These are phyloP conservation scores for Wallemia hederae DNA, from an alignment of 1,284 basidiomycete species.

Conservation along the genomic window DNA sequence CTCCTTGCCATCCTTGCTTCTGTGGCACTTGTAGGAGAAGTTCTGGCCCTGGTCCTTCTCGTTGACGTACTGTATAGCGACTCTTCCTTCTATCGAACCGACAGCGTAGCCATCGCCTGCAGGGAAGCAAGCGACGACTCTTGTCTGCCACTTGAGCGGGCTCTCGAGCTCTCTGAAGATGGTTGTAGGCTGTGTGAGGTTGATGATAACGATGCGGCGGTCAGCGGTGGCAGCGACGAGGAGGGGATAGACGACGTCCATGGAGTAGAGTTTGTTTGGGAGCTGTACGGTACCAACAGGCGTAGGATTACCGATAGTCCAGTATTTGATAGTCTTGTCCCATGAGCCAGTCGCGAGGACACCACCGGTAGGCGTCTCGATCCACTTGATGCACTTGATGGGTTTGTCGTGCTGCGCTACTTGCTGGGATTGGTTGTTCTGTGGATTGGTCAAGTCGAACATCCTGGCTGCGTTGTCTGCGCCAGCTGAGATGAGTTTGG, in stretches of 20 bases:
- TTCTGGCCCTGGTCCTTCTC: conserved; percentile 29
- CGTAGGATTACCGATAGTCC: conserved; percentile 46
- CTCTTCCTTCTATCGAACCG: conserved; percentile 79
- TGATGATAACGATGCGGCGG: conserved; percentile 61
- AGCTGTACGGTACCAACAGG: conserved; percentile 50
- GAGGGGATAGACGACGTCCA: conserved; percentile 57
- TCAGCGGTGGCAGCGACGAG: conserved; percentile 87
- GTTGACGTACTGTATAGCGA: conserved; percentile 63
- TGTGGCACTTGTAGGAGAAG: conserved; percentile 91
- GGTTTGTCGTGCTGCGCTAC: conserved; percentile 62
- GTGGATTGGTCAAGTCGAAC: conserved; percentile 46
- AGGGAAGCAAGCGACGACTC: conserved; percentile 63
- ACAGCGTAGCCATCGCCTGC: conserved; percentile 56
- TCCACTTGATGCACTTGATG: conserved; percentile 43
- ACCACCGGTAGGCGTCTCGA: conserved; percentile 34
- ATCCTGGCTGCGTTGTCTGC: conserved; percentile 56
- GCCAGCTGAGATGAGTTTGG: conserved; percentile 53
- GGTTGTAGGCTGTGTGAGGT: conserved; percentile 47
- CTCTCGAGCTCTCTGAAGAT: conserved; percentile 48
- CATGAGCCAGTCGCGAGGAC: conserved; percentile 62
- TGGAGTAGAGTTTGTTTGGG: conserved; percentile 64
- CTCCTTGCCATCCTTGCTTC: conserved; percentile 45
- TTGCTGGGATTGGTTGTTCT: conserved; percentile 25
- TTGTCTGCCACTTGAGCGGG: conserved; percentile 80
- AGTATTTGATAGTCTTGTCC: conserved; percentile 86